phyloP scores from a whole-genome alignment of 192 early-diverging fungal genomes.

The Piromyces finnis region DNA sequence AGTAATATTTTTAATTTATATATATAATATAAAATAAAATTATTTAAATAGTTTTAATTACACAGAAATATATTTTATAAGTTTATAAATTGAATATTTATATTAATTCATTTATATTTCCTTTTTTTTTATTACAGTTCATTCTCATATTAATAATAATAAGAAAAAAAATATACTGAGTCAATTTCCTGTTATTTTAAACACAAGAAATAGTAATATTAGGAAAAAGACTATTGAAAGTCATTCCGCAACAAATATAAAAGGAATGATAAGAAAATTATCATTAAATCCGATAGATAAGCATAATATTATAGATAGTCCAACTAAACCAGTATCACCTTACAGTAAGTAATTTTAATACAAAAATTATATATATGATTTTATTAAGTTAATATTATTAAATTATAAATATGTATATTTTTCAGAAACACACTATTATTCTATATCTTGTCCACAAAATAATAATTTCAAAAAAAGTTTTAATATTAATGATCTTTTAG shows the following conservation, averaged over 20 bases:
- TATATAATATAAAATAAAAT: too few species aligned
- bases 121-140: neutral
- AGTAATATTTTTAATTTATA: neutral
- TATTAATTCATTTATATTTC: too few species aligned
- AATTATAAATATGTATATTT: neutral
- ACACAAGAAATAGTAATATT: neutral
- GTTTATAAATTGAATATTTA: too few species aligned
- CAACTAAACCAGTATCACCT: neutral
- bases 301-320: neutral
- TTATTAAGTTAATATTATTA: neutral
- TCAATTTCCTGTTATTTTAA: neutral
- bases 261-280: neutral
- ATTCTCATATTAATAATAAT: neutral
- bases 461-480: neutral
- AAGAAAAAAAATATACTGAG: neutral
- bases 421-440: neutral
- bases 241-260: neutral
- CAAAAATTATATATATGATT: too few species aligned
- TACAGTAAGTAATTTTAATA: neutral
- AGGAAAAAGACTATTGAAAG: neutral
- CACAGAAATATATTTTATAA: too few species aligned
- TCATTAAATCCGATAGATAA: neutral
- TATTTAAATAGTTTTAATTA: too few species aligned
- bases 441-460: neutral
- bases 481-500: neutral